phyloP scores from a whole-genome alignment of 2,329 filamentous ascomycete species.

The Pleurostoma richardsiae region DNA sequence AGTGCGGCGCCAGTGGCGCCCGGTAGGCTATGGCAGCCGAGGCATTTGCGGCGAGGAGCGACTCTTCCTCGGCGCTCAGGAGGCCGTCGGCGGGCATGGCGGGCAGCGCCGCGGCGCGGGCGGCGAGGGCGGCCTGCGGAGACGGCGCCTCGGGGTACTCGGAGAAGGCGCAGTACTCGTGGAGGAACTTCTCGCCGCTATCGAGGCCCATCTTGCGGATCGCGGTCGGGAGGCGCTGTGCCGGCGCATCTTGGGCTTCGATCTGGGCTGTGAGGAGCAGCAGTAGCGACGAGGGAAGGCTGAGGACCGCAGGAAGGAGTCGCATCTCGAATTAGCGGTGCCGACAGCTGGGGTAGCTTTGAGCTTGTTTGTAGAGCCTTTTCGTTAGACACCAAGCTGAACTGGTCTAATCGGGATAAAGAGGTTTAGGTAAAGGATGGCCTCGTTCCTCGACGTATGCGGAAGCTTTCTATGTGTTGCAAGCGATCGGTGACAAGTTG shows the following conservation, averaged over 20 bases:
- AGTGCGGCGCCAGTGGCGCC: constrained; percentile 48
- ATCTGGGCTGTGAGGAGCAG: constrained; percentile 34
- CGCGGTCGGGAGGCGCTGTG: constrained; percentile 44
- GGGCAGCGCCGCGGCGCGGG: constrained; percentile 6
- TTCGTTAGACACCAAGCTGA: too few relatives aligned
- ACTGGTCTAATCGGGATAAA: too few relatives aligned
- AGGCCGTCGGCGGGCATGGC: constrained; percentile 3
- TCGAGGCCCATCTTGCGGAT: constrained; percentile 69
- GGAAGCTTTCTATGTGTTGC: neutral
- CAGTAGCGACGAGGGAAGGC: constrained; percentile 38
- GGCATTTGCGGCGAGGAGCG: constrained; percentile 21
- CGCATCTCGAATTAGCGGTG: constrained; percentile 26
- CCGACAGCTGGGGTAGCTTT: too few relatives aligned
- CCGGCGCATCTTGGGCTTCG: constrained; percentile 10
- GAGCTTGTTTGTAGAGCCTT: too few relatives aligned
- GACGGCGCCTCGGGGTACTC: constrained; percentile 16
- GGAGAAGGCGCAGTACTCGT: constrained; percentile 57
- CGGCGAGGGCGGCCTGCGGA: constrained; percentile 2
- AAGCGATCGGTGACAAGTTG: neutral
- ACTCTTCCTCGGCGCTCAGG: constrained; percentile 18
- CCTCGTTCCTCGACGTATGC: neutral
- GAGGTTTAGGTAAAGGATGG: too few relatives aligned
- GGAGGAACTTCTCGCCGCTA: constrained; percentile 67
- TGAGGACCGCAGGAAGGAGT: constrained; percentile 24
- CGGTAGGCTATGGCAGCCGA: constrained; percentile 32